phyloP scores from a whole-genome alignment of 108 stramenopile genomes.

The Pseudonitzschia multiseries region DNA sequence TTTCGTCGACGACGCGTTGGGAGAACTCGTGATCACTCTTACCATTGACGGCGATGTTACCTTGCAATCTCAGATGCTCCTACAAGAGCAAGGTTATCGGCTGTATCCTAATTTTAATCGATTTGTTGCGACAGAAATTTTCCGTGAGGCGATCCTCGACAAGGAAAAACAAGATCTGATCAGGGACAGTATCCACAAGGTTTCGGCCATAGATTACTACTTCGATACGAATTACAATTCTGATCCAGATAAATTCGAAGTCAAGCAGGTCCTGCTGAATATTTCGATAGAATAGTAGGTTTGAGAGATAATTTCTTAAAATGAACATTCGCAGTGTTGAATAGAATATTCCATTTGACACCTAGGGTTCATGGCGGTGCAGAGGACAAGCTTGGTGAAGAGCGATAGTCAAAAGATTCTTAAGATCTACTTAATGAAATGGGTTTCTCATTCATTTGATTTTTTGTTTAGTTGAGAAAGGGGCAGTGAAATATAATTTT shows the following conservation, averaged over 20 bases:
- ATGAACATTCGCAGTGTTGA: too few species aligned
- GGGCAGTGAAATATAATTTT: too few species aligned
- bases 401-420: too few species aligned
- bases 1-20: conserved; percentile 36
- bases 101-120: conserved; percentile 69
- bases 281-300: conserved; percentile 48
- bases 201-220: conserved; percentile 60
- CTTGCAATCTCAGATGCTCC: conserved; percentile 61
- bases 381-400: too few species aligned
- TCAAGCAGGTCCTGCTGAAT: conserved; percentile 80
- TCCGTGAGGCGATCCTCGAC: conserved; percentile 10
- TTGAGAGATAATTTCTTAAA: background rate
- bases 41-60: conserved; percentile 78
- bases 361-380: too few species aligned
- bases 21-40: conserved; percentile 56
- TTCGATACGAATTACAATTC: conserved; percentile 87
- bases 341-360: too few species aligned
- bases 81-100: conserved; percentile 85
- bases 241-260: conserved; percentile 83
- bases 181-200: conserved; percentile 15
- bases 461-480: too few species aligned
- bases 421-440: too few species aligned
- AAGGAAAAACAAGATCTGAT: background rate
- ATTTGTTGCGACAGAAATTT: conserved; percentile 31
- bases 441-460: too few species aligned